phyloP scores from a whole-genome alignment of 2,329 filamentous ascomycete species.

The Emmonsia crescens region DNA sequence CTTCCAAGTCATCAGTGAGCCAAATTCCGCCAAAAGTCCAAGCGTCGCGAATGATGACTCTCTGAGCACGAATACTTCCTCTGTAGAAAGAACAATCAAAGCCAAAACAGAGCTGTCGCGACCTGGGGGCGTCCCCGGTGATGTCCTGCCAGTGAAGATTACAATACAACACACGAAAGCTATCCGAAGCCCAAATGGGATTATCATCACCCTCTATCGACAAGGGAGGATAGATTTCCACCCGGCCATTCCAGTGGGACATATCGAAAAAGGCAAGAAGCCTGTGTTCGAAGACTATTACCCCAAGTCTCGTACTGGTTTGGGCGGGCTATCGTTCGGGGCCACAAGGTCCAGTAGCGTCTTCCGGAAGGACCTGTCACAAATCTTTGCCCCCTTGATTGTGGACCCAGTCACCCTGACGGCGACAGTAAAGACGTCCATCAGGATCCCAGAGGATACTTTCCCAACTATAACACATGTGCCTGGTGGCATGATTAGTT shows the following conservation, averaged over 20 bases:
- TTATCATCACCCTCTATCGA: slow-evolving; percentile 85
- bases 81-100: slow-evolving; percentile 69
- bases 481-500: slow-evolving; percentile 87
- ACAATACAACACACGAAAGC: slow-evolving; percentile 78
- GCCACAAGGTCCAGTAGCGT: slow-evolving; percentile 78
- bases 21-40: slow-evolving; percentile 27
- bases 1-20: slow-evolving; percentile 42
- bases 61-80: slow-evolving; percentile 41
- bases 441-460: slow-evolving; percentile 77
- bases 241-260: slow-evolving; percentile 48
- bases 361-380: slow-evolving; percentile 90
- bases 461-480: slow-evolving; percentile 88
- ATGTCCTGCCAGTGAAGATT: slow-evolving; percentile 68
- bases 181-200: slow-evolving; percentile 81
- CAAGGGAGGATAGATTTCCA: slow-evolving; percentile 82
- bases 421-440: slow-evolving; percentile 67
- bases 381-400: slow-evolving; percentile 78
- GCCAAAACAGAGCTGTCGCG: slow-evolving; percentile 73
- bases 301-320: slow-evolving; percentile 73
- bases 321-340: slow-evolving; percentile 75
- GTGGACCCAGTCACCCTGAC: slow-evolving; percentile 71
- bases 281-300: slow-evolving; percentile 73
- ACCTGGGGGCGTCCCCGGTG: slow-evolving; percentile 76
- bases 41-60: slow-evolving; percentile 37
- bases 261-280: slow-evolving; percentile 55